These are phyloP conservation scores for Suillus weaverae DNA, from an alignment of 768 basidiomycete species.

Conservation along the genomic window DNA sequence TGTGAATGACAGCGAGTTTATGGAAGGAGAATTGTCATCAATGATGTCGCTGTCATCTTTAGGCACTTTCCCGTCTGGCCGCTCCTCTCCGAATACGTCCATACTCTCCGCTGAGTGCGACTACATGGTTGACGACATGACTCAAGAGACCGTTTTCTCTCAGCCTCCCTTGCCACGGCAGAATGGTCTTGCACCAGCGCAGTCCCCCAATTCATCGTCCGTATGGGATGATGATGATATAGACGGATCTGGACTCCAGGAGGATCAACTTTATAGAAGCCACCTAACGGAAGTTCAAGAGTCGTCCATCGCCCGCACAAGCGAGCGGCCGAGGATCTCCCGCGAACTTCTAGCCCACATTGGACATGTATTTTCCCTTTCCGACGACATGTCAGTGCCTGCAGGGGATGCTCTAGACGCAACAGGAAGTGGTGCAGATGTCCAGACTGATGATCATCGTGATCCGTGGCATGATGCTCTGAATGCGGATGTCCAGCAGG, in stretches of 20 bases:
- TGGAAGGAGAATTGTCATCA: constrained; percentile 14
- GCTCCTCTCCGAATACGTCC: constrained; percentile 27
- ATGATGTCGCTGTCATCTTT: constrained; percentile 18
- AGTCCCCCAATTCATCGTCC: not conserved
- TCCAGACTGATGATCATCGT: not conserved
- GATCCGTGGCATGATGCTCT: constrained; percentile 2
- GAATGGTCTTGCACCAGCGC: not conserved
- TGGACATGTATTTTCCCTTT: constrained; percentile 4
- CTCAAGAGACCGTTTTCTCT: not conserved
- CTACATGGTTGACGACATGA: not conserved
- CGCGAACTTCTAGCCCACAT: constrained; percentile 4
- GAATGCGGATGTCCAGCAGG: constrained; percentile 3
- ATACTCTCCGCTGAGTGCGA: constrained; percentile 21
- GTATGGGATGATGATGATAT: not conserved
- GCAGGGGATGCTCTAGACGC: not conserved
- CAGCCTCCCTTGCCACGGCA: not conserved
- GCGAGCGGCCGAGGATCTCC: not conserved
- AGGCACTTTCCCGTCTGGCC: constrained; percentile 14
- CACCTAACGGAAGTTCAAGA: not conserved
- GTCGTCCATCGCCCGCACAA: not conserved
- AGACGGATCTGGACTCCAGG: not conserved
- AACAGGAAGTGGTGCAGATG: not conserved
- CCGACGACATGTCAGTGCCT: not conserved
- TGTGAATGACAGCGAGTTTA: not conserved
- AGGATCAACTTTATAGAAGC: not conserved